Evolutionary conservation across 75 land plant genomes (phyloP), one percentile per base, ranked within the genome.

Genomic region (Sequoia sempervirens): DNA sequence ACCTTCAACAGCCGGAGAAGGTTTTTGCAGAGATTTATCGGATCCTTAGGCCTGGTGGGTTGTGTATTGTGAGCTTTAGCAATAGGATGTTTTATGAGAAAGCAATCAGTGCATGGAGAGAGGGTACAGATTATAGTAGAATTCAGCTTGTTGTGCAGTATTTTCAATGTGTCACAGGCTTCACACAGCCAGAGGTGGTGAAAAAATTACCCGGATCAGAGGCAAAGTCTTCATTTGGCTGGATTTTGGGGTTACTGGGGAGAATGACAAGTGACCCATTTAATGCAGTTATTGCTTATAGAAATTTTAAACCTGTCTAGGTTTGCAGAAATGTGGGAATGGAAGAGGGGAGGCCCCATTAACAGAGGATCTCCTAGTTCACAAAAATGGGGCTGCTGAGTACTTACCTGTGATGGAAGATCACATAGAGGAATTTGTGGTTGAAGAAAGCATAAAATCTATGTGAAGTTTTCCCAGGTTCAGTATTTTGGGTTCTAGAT

Each of bases 41-140:
- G 58, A 80, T 95, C 34, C 90, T 95, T 9, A 91, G 84, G 40
- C 97, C 97, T 37, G 97, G 95, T 50, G 97, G 97, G 11, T 82
- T 95, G 1, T 95, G 95, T 91, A 93, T 95, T n/a, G 88, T 95
- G 79, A 95, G 97, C 88, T 95, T 95, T 85, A 95, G 97, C 92
- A 95, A 95, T 78, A 80, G 97, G 30, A 79, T 95, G 88, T 95
- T 95, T 83, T 95, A 95, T 72, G 97, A 95, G 82, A 95, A 95
- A 78, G 97, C 97, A 12, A 89, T 95, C 43, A 86, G 88, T 40
- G 90, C 97, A 45, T 95, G 97, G 97, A 88, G 95, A 82, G 94
- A 93, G 72, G 95, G 94, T 13, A 92, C 87, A 28, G 91, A 79
- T 5, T 93, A 93, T 84, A 89, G 95, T 82, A 87, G 95, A 5